A percentile compares a stretch with the other conserved stretches of the same genome.
These are phyloP conservation scores for Chamaecrista fasciculata DNA, from an alignment of 306 rosid genomes.

Conservation along the genomic window DNA sequence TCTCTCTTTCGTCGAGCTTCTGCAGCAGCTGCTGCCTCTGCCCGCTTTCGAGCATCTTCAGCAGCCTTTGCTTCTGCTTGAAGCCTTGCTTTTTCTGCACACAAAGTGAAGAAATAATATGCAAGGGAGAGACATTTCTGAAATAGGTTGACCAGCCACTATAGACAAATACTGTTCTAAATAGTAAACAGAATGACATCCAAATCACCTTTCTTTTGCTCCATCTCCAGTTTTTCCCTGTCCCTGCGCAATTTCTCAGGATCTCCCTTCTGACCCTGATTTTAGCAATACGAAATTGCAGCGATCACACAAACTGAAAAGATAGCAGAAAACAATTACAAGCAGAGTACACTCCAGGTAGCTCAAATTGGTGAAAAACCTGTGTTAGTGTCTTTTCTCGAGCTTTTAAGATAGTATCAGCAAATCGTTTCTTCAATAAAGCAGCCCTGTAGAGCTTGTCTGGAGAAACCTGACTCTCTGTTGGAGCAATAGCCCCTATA, in stretches of 20 bases:
- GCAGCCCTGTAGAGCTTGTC: constrained; percentile 71
- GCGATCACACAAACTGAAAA: too few species aligned
- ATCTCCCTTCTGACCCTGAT: constrained; percentile 77
- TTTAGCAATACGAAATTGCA: too few species aligned
- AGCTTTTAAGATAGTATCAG: constrained; percentile 83
- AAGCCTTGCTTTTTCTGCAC: constrained; percentile 73
- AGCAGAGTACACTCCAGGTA: too few species aligned
- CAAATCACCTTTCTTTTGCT: constrained; percentile 57
- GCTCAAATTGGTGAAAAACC: constrained; percentile 40
- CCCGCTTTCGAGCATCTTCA: constrained; percentile 66
- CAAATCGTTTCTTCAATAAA: constrained; percentile 62
- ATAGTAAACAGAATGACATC: background rate
- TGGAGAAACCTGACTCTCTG: constrained; percentile 70
- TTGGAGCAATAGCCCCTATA: constrained; percentile 62
- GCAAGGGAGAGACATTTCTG: constrained; percentile 7
- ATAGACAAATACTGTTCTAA: too few species aligned
- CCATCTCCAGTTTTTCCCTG: constrained; percentile 73
- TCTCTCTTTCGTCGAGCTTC: constrained; percentile 80
- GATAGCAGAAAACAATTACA: too few species aligned
- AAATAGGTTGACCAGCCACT: too few species aligned
- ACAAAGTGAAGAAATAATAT: background rate
- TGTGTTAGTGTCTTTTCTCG: constrained; percentile 73
- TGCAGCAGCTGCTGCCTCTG: constrained; percentile 79
- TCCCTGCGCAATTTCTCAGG: constrained; percentile 71
- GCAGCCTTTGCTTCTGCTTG: constrained; percentile 93